Percentiles rank a stretch among this genome's conserved stretches.
These are phyloP conservation scores for Dianthus caryophyllus DNA, from an alignment of 148 eudicot species.

Conservation along the genomic window DNA sequence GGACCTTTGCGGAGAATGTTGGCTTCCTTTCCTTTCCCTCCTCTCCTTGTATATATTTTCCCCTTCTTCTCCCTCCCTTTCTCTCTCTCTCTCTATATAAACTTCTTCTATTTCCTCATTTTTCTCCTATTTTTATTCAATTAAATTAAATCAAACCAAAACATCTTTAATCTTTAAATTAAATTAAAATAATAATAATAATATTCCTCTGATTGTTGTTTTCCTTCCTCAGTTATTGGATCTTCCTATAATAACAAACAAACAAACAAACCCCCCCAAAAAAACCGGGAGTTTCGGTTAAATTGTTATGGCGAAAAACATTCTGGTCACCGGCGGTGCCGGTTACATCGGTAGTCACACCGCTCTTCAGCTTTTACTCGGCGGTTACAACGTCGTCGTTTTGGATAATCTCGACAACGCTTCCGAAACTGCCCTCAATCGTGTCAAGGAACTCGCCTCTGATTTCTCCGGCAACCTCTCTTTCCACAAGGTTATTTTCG, in stretches of 20 bases:
- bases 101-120: neutral
- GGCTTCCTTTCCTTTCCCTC: constrained; percentile 11
- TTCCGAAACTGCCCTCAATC: constrained; percentile 57
- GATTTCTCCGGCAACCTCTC: constrained; percentile 46
- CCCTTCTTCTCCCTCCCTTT: neutral
- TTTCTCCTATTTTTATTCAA: no score
- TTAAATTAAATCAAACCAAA: no score
- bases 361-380: constrained; percentile 59
- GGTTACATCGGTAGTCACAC: constrained; percentile 98
- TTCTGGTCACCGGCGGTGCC: constrained; percentile 92
- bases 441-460: constrained; percentile 77
- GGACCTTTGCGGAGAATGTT: constrained; percentile 7
- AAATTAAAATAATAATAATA: no score
- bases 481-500: constrained; percentile 52
- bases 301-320: constrained; percentile 32
- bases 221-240: constrained; percentile 14
- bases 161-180: no score
- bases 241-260: constrained; percentile 18
- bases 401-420: constrained; percentile 84
- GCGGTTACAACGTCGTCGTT: constrained; percentile 64
- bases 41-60: constrained; percentile 12
- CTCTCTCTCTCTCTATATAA: constrained; percentile 1
- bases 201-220: no score
- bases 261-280: no score
- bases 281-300: neutral